Base-by-base conservation (phyloP, 352 stramenopile genomes). In the Globisporangium perplexum region DNA sequence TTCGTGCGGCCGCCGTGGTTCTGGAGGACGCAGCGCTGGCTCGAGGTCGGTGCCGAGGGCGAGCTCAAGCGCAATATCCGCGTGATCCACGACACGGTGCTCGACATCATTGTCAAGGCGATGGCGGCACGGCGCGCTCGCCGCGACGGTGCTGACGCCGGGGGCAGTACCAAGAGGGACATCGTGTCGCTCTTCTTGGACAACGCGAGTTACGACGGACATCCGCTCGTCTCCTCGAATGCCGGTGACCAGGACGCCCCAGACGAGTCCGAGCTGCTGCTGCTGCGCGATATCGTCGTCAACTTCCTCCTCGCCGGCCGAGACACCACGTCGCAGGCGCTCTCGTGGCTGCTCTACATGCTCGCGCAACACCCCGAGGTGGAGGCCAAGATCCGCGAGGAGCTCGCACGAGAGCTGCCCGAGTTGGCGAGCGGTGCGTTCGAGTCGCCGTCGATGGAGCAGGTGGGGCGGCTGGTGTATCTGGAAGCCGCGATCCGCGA, bases 111-210 rank as follows among this genome's bases (percentile, higher is more conserved):
- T n/a, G 46, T 46, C 11, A 33, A 63, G 8, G 69, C 62, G 0
- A 47, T 82, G 24, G 53, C 33, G 14, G 20, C 41, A 5, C 41
- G 41, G 4, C 41, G 41, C 0, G 8, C 7, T 23, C 41, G 41
- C 5, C 7, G 20, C 8, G 39, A 24, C 7, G 7, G n/a, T 3
- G 18, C 1, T 7, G n/a, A 4, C 22, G 17, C 3, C 39, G 22
- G 39, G 18, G 17, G 10, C 38, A 22, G n/a, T 17, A 4, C 30
- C 12, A 61, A 68, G 43, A 59, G 42, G 28, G 47, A 75, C 53
- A 53, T 86, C 20, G 69, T 81, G 7, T 78, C 66, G 36, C 60
- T 84, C 7, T 81, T 84, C 48, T 46, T 87, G 20, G 62, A 71
- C 26, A 65, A 59, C 39, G 49, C 81, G 18, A 52, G 47, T 30